A percentile compares a stretch with the other conserved stretches of the same genome.
These are phyloP conservation scores for Fusarium algeriense DNA, from an alignment of 2,329 filamentous ascomycete species.

Conservation along the genomic window DNA sequence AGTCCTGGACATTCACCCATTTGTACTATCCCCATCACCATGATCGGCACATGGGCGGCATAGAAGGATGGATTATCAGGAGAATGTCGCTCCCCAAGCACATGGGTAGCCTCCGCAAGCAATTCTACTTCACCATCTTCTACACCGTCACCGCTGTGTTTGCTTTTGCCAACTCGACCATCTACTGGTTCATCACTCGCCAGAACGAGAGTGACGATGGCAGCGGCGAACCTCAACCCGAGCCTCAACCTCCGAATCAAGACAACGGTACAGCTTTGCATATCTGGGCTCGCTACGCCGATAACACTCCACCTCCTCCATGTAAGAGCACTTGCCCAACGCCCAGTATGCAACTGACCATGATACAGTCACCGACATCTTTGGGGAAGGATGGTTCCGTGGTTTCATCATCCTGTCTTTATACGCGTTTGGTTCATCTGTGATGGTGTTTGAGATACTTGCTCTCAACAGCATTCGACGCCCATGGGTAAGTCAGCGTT, in stretches of 20 bases:
- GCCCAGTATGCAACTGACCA: slow-evolving; percentile 41
- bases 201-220: slow-evolving; percentile 44
- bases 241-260: slow-evolving; percentile 4
- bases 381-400: slow-evolving; percentile 62
- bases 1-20: slow-evolving; percentile 67
- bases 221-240: slow-evolving; percentile 17
- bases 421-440: slow-evolving; percentile 57
- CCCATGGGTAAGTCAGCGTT: slow-evolving; percentile 56
- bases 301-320: slow-evolving; percentile 35
- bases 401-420: slow-evolving; percentile 61
- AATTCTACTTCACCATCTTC: slow-evolving; percentile 64
- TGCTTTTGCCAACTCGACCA: slow-evolving; percentile 62
- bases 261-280: slow-evolving; percentile 11
- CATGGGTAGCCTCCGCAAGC: slow-evolving; percentile 56
- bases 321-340: slow-evolving; percentile 34
- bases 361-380: slow-evolving; percentile 59
- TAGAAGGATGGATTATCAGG: slow-evolving; percentile 54
- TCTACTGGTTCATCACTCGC: slow-evolving; percentile 62
- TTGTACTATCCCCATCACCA: slow-evolving; percentile 60
- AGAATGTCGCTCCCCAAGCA: slow-evolving; percentile 61
- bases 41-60: slow-evolving; percentile 49
- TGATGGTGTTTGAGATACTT: slow-evolving; percentile 61
- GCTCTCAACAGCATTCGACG: slow-evolving; percentile 67
- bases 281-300: slow-evolving; percentile 16
- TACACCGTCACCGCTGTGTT: slow-evolving; percentile 62